Evolutionary conservation across 1,284 basidiomycete genomes (phyloP), one percentile per base, ranked within the genome.

Genomic region (Ustilago esculenta): DNA sequence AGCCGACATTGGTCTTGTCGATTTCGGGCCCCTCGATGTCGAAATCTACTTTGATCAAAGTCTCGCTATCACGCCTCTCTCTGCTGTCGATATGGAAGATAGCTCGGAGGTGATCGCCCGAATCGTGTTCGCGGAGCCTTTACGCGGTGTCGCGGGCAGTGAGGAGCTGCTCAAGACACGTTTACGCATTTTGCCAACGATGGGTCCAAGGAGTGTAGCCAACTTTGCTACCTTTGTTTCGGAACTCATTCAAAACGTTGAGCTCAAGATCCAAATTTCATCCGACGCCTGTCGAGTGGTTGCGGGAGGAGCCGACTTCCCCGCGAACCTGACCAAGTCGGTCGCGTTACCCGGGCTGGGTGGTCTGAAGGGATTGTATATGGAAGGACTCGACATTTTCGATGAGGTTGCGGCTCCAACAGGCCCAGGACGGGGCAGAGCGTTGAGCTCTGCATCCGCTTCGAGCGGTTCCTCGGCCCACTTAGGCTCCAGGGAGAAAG

Each of bases 21-120:
- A 75, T 29, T 77, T 76, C 34, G 75, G 75, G 1, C 75, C 75
- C 2, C 54, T 77, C 11, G 58, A 55, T 14, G 65, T 75, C 25
- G 57, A 67, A 23, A 59, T 75, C 17, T 47, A 56, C 25, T 64
- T 73, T 23, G 65, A 63, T 15, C 65, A 68, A 32, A 54, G 58
- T n/a, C 52, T 70, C 20, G 55, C 54, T 24, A 60, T 63, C 18
- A 48, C 46, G 3, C 32, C 52, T 4, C 7, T 20, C 11, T n/a
- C 40, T 24, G 42, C 32, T 21, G 44, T 33, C 5, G 47, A 30
- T 4, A 12, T 35, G 1, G 43, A 50, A 33, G 53, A 51, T 20
- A 24, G 32, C 20, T 29, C 52, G 29, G 25, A 45, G 8, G 54
- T 50, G 21, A 54, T 69, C n/a, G 74, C 47, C 18, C 47, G 49